These are phyloP conservation scores for Neonectria coccinea DNA, from an alignment of 2,329 filamentous ascomycete genomes.

Conservation along the genomic window DNA sequence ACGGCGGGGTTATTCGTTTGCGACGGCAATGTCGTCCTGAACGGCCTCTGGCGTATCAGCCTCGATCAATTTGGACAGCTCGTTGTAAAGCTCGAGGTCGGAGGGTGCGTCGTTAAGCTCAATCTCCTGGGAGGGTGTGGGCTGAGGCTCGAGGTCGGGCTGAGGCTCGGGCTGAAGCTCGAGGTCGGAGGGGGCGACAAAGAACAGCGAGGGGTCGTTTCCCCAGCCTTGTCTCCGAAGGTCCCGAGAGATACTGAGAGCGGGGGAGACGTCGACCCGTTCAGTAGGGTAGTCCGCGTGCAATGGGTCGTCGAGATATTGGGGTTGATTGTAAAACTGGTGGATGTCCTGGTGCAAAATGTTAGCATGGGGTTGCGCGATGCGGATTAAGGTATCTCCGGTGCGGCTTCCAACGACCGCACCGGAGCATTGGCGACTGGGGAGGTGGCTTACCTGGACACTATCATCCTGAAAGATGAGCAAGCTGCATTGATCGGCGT, in stretches of 20 bases:
- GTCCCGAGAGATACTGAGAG: slow-evolving; percentile 7
- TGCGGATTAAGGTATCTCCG: slow-evolving; percentile 40
- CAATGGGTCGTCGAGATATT: slow-evolving; percentile 27
- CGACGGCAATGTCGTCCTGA: not conserved
- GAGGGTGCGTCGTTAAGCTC: not conserved
- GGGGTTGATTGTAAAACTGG: slow-evolving; percentile 30
- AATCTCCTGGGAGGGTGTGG: no score
- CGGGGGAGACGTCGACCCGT: slow-evolving; percentile 15
- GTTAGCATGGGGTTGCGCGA: slow-evolving; percentile 34
- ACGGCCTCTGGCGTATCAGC: not conserved
- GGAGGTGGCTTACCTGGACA: slow-evolving; percentile 23
- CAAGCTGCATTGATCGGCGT: slow-evolving; percentile 7
- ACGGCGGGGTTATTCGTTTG: not conserved
- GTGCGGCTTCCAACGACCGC: not conserved
- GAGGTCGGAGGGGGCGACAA: not conserved
- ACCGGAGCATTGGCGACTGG: not conserved
- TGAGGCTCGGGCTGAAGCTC: not conserved
- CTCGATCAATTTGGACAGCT: not conserved
- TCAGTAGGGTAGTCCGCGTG: slow-evolving; percentile 28
- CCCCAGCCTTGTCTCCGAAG: slow-evolving; percentile 10
- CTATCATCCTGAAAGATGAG: slow-evolving; percentile 28
- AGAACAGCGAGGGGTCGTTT: not conserved
- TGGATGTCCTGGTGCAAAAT: slow-evolving; percentile 39
- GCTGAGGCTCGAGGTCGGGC: no score
- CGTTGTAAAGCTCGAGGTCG: not conserved